phyloP scores from a whole-genome alignment of 208 protist species.

The Strigomonas culicis region DNA sequence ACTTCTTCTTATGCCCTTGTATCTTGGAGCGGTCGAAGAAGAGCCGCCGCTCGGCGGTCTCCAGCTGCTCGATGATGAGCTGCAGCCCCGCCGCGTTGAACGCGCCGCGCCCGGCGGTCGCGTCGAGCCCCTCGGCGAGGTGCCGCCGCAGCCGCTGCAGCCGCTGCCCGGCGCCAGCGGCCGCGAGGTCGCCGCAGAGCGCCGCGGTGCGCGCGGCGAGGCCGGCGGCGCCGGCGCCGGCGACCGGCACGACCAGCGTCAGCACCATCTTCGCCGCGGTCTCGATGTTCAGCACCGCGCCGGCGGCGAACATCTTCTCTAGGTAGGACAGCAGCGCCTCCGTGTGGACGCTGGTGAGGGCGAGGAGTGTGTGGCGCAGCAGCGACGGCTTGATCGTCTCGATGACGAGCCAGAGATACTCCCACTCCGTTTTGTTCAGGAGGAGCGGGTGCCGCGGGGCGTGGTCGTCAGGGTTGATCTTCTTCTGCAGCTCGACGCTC shows the following conservation, averaged over 20 bases:
- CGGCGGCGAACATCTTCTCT: constrained; percentile 51
- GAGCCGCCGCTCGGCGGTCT: constrained; percentile 36
- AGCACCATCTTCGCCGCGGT: constrained; percentile 72
- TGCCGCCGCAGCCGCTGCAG: constrained; percentile 31
- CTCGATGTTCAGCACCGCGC: constrained; percentile 81
- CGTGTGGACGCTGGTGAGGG: constrained; percentile 80
- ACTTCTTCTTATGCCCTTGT: constrained; percentile 68
- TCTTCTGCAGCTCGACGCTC: constrained; percentile 74
- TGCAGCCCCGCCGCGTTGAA: constrained; percentile 56
- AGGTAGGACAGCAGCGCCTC: constrained; percentile 70
- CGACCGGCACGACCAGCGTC: constrained; percentile 48
- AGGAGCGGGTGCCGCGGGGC: constrained; percentile 54
- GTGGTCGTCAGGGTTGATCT: constrained; percentile 47
- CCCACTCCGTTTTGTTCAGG: constrained; percentile 65
- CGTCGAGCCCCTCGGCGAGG: constrained; percentile 44
- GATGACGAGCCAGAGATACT: constrained; percentile 80
- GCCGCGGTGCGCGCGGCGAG: constrained; percentile 33
- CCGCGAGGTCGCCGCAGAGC: constrained; percentile 60
- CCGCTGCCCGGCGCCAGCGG: constrained; percentile 37
- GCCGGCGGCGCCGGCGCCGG: constrained; percentile 20
- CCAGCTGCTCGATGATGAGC: constrained; percentile 36
- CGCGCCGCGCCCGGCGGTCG: constrained; percentile 30
- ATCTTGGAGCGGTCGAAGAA: constrained; percentile 69
- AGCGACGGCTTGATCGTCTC: constrained; percentile 80
- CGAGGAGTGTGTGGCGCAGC: constrained; percentile 72